A percentile compares a stretch with the other conserved stretches of the same genome.
phyloP scores from a whole-genome alignment of 2,329 filamentous ascomycete species.

The Colletotrichum acutatum region DNA sequence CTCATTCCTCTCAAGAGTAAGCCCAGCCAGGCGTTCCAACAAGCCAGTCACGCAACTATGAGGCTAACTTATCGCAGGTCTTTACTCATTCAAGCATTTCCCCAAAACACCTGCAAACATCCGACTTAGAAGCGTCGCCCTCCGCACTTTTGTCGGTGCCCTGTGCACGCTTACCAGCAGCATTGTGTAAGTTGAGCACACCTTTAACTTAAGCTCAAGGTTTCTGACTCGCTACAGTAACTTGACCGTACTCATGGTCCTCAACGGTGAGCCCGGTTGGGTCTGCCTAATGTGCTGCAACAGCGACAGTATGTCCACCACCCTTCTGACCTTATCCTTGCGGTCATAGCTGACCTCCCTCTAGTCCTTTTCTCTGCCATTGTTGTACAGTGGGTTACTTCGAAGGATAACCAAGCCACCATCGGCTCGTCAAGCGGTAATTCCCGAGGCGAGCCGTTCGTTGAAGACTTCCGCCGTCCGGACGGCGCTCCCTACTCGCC shows the following conservation, averaged over 20 bases:
- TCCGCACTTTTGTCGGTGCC: conserved; percentile 69
- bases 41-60: neutral
- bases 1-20: conserved; percentile 68
- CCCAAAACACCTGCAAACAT: conserved; percentile 52
- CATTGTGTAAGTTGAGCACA: conserved; percentile 57
- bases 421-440: conserved; percentile 4
- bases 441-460: conserved; percentile 4
- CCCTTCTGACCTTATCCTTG: neutral
- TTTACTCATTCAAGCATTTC: conserved; percentile 65
- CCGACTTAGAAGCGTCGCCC: conserved; percentile 62
- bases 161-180: conserved; percentile 67
- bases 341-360: neutral
- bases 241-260: conserved; percentile 65
- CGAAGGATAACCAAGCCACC: conserved; percentile 53
- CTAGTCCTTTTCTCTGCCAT: conserved; percentile 69
- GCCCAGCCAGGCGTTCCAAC: conserved; percentile 30
- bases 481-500: conserved; percentile 17
- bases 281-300: conserved; percentile 75
- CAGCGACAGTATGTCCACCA: conserved; percentile 61
- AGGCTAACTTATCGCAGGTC: conserved; percentile 49
- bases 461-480: conserved; percentile 10
- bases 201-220: conserved; percentile 2
- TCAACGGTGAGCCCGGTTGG: conserved; percentile 72
- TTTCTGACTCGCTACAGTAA: conserved; percentile 54
- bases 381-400: conserved; percentile 71